Base-by-base conservation (phyloP, 192 early-diverging fungal species). In the Podila epicladia region DNA sequence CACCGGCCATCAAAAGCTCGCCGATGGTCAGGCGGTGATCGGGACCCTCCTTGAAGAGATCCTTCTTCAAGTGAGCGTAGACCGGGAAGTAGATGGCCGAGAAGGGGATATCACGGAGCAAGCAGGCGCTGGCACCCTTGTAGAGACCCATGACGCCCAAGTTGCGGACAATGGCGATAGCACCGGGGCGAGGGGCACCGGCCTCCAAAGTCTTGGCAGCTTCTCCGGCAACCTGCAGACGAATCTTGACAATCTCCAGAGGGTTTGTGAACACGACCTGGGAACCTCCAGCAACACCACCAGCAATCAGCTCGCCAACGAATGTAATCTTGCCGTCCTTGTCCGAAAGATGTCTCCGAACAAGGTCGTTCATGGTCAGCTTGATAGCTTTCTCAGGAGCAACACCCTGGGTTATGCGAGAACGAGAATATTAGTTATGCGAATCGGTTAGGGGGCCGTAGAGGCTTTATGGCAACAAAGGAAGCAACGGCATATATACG, bases 331-430 rank as follows among this genome's bases (percentile, higher is more conserved):
- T 83, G 26, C 95, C 95, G 7, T 93, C 79, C 71, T 84, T 87
- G 74, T 94, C 85, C 19, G 85, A 91, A 2, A 94, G 72, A 26
- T 89, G 84, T 12, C 87, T 82, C 64, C 97, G 88, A 13, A 97
- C 92, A 67, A 96, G 87, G 77, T 97, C 96, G 87, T 99, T 99
- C 77, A 99, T 92, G 8, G 97, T 97, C 76, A 99, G 82, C 85
- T 99, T 99, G 85, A 99, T 97, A 38, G 97, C 97, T 82, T 99
- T 97, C 76, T 99, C 97, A 8, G 97, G 97, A 6, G 97, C 97
- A 58, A 99, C 97, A 82, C 93, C 92, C 88, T 89, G 74, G 24
- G 9, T 49, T 48, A 49, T 9, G 48, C 12, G 45, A 59, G 38
- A 60, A 58, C 62, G 22, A 28, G 13, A 51, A 48, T 8, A 20